Percentiles rank a stretch among this genome's conserved stretches.
Evolutionary conservation across 495 filamentous ascomycete genomes (phyloP).

Genomic region (Lasiosphaeris hirsuta): DNA sequence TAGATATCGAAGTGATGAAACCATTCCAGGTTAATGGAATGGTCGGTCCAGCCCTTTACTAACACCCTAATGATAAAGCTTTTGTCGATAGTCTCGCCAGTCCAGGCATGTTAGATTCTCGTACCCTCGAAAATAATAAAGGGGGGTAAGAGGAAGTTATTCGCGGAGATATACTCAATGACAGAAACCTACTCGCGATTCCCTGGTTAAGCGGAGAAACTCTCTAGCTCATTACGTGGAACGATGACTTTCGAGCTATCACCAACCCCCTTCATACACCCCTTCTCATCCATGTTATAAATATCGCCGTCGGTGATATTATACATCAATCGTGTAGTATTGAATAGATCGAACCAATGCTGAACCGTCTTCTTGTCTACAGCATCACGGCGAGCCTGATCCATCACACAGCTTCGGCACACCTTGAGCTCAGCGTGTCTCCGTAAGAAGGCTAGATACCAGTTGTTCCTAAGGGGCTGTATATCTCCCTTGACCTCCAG

Average conservation of each 20-base stretch:
- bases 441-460: not conserved
- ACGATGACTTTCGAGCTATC: too few relatives aligned
- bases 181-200: constrained; percentile 1
- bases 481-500: not conserved
- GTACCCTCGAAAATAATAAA: constrained; percentile 2
- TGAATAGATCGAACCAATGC: not conserved
- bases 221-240: too few relatives aligned
- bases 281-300: too few relatives aligned
- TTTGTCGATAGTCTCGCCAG: not conserved
- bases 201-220: not conserved
- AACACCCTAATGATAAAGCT: not conserved
- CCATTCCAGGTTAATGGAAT: not conserved
- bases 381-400: not conserved
- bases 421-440: not conserved
- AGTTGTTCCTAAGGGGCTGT: not conserved
- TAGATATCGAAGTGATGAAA: not conserved
- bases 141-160: constrained; percentile 3
- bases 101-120: not conserved
- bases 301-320: too few relatives aligned
- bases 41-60: not conserved
- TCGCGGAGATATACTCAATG: constrained; percentile 1
- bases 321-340: not conserved
- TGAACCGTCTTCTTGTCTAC: not conserved
- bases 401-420: not conserved
- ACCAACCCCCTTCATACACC: too few relatives aligned